These are phyloP conservation scores for Dichotomopilus funicola DNA, from an alignment of 2,329 filamentous ascomycete genomes.

Conservation along the genomic window DNA sequence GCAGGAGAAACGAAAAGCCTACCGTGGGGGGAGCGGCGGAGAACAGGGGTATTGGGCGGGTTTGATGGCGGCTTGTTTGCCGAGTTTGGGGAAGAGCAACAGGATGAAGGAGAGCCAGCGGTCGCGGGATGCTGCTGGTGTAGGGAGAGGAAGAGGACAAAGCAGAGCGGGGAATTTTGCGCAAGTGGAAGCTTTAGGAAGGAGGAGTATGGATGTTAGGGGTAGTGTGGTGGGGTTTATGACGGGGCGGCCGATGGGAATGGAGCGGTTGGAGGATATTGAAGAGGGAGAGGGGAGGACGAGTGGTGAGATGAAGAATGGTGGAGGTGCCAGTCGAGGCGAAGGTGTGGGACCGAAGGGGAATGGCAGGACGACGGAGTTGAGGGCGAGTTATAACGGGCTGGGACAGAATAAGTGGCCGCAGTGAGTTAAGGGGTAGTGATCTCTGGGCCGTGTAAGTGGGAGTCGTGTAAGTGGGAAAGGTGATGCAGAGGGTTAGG, in stretches of 20 bases:
- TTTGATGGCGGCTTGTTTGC: slow-evolving; percentile 17
- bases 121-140: background rate
- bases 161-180: slow-evolving; percentile 21
- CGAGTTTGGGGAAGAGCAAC: background rate
- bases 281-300: slow-evolving; percentile 14
- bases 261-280: slow-evolving; percentile 25
- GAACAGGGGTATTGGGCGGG: slow-evolving; percentile 4
- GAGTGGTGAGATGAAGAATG: too few species aligned
- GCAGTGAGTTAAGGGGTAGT: background rate
- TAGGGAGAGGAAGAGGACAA: background rate
- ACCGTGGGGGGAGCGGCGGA: background rate
- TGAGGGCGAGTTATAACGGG: slow-evolving; percentile 27
- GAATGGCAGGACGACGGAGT: slow-evolving; percentile 13
- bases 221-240: slow-evolving; percentile 18
- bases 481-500: background rate
- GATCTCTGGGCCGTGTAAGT: background rate
- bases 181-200: slow-evolving; percentile 11
- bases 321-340: background rate
- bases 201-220: slow-evolving; percentile 10
- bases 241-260: slow-evolving; percentile 16
- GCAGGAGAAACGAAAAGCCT: background rate
- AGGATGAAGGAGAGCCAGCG: background rate
- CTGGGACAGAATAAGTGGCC: slow-evolving; percentile 27
- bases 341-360: slow-evolving; percentile 10
- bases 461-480: too few species aligned